Base-by-base conservation (phyloP, 2,329 filamentous ascomycete genomes). In the Botryotinia narcissicola region DNA sequence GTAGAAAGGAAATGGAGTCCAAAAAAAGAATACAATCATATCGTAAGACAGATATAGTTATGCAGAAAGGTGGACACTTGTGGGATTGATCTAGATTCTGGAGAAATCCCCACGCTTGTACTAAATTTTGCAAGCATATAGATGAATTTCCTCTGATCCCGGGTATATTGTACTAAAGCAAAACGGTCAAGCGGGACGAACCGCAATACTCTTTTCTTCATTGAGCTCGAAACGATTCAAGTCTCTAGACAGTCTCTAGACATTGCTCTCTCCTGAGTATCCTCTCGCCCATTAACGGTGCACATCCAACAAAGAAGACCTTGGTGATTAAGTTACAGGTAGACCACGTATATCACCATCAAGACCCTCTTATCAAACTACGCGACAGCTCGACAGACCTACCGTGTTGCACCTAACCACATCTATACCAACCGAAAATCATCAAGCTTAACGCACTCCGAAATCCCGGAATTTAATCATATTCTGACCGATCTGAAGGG, bases 401-500 rank as follows among this genome's bases (percentile, higher is more conserved):
- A 46, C 46, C 18, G 61, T 44, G 61, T 54, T 67, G 46, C 70
- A 72, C 37, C n/a, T 61, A 72, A 37, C n/a, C 16, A n/a, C 25
- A 40, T 54, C 35, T 37, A 72, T 59, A 42, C 51, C 48, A 16
- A 29, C 14, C n/a, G 51, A 40, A 68, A 59, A 32, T 54, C 14
- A 22, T 68, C 40, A 25, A 54, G n/a, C 29, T 46, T 29, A 16
- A 64, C 12, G 35, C 70, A 37, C 48, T 67, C 62, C 61, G 48
- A 68, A 44, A n/a, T 46, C 48, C 61, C 37, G 61, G 37, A 63
- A 60, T 60, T 37, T 42, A 35, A 35, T 72, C 62, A 68, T 20
- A 72, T 72, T 60, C 32, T 68, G 70, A 60, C 62, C 63, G 70
- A 72, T 72, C 37, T 72, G 40, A n/a, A 40, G n/a, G n/a, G 12